A percentile compares a stretch with the other conserved stretches of the same genome.
Evolutionary conservation across 441 rosid species (phyloP).

Genomic region (Melastoma candidum): DNA sequence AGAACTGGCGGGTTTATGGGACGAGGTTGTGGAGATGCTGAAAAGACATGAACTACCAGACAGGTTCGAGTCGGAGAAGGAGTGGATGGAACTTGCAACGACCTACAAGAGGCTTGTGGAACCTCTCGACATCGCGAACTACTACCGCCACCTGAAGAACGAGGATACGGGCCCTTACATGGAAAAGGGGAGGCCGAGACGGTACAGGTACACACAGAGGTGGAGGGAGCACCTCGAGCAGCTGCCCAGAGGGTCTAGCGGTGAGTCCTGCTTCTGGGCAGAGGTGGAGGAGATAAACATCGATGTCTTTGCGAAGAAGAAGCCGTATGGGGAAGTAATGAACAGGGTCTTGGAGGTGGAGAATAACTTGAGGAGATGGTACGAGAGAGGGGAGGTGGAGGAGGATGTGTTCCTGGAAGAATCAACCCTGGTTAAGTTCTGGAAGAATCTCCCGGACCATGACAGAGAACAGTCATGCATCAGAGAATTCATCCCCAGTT

Average conservation of each 20-base stretch:
- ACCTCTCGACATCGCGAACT: conserved; percentile 76
- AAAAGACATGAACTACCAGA: conserved; percentile 59
- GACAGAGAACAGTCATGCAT: conserved; percentile 23
- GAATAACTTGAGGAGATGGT: conserved; percentile 27
- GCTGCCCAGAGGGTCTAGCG: conserved; percentile 10
- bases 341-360: conserved; percentile 19
- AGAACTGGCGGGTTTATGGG: conserved; percentile 55
- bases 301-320: conserved; percentile 5
- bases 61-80: conserved; percentile 31
- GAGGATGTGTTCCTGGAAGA: conserved; percentile 35
- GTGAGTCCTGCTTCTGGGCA: conserved; percentile 56
- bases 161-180: conserved; percentile 76
- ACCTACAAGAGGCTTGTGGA: conserved; percentile 44
- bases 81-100: conserved; percentile 44
- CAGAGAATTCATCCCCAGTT: background rate
- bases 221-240: conserved; percentile 40
- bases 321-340: conserved; percentile 8
- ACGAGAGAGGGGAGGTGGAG: conserved; percentile 13
- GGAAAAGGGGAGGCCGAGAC: conserved; percentile 53
- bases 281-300: conserved; percentile 58
- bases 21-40: conserved; percentile 57
- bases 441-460: conserved; percentile 24
- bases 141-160: conserved; percentile 54
- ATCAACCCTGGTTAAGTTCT: conserved; percentile 44
- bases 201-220: conserved; percentile 52